Evolutionary conservation across 2,329 filamentous ascomycete species (phyloP), one percentile per base, ranked within the genome.

Genomic region (Rhynchosporium secalis): DNA sequence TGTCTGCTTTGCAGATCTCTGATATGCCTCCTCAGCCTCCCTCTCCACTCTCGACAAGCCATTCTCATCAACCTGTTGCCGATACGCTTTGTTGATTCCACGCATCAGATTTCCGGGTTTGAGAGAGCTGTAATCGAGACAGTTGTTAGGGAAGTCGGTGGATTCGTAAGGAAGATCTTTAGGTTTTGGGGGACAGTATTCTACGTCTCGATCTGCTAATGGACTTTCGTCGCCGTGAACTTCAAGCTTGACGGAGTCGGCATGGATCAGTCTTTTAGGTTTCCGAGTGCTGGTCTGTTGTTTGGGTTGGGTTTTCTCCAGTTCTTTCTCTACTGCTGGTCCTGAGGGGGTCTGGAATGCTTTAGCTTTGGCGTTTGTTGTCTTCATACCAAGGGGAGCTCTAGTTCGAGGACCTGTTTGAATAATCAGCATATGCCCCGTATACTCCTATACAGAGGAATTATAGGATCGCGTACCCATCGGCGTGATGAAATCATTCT

Each of bases 301-400:
- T 66, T 85, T 87, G 20, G 79, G 75, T 62, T 85, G 82, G 0
- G 85, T 85, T 75, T 87, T 88, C 66, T 87, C 86, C 56, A 83
- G 76, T 62, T 87, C 85, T 54, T 82, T 80, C 46, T 82, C 80
- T 28, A 80, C 79, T 62, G 78, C 79, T 70, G 87, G 88, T 38
- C 83, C 87, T 36, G 84, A 87, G 6, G 84, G 84, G 3, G 86
- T 87, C 66, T 89, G 87, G 68, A 86, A 83, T 56, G 81, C 82
- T 73, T 81, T 85, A 63, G 88, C 84, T 79, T 96, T 98, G 59
- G 91, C 92, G 76, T 99, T 99, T 58, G 95, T 98, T 1, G 94
- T 98, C 77, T 99, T 99, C 81, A 91, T 89, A 40, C 94, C 94
- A 54, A 99, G 79, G 12, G 92, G 90, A 43, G 93, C 92, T 71